Base-by-base conservation (phyloP, 306 rosid genomes). In the Prunus mume region DNA sequence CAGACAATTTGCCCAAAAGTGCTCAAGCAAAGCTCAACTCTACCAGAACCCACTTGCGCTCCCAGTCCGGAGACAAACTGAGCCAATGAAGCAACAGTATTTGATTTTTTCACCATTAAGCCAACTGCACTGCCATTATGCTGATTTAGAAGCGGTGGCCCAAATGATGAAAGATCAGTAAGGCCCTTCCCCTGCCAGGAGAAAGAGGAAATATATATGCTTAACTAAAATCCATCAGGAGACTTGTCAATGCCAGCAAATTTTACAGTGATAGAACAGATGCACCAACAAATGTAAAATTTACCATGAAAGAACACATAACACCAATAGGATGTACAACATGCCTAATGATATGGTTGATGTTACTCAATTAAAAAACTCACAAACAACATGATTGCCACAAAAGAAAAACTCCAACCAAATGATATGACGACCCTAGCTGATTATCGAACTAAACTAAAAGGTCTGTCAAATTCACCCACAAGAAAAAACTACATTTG, bases 121-220 rank as follows among this genome's bases (percentile, higher is more conserved):
- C 98, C 97, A 67, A 96, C 24, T 52, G 86, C 97, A 65, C 93
- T 77, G 66, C 98, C 96, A 32, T 66, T 84, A 5, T 76, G 91
- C 85, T 83, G 78, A 82, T 77, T 87, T 80, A 95, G 82, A 80
- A 95, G 87, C 34, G 96, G 91, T 19, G 99, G 98, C 76, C 96
- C 98, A 52, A 78, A 82, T 17, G 88, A 89, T 74, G 93, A 88
- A 62, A 79, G 55, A 57, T 86, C 91, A 2, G 96, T 87, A 32
- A 91, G 88, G 78, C 99, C 93, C 77, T 89, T 86, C 58, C 85
- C 97, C 83, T 85, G 82, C 86, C 68, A 86, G 63, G 73, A 64
- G 46, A 38, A 75, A 57, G 27, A 20, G 5, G 14, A 12, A 34
- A 69, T 24, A 72, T 6, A 9, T 34, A 57, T 52, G 46, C 6